Percentiles rank a stretch among this genome's conserved stretches.
phyloP scores from a whole-genome alignment of 441 rosid genomes.

The Brassica balearica region DNA sequence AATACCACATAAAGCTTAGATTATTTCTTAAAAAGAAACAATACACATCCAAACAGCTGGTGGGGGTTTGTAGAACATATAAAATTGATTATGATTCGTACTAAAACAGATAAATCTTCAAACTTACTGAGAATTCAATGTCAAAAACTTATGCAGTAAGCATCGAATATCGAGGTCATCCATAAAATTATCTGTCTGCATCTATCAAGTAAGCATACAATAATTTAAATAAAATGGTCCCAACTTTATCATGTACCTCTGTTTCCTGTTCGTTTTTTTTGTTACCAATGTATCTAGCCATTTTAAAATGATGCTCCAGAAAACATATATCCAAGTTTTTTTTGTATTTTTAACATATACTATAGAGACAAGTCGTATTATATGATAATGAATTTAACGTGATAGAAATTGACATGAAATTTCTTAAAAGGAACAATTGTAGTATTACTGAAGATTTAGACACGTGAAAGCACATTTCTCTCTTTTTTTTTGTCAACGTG shows the following conservation, averaged over 20 bases:
- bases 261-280: not conserved
- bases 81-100: slow-evolving; percentile 17
- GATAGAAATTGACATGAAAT: not conserved
- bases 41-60: slow-evolving; percentile 25
- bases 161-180: slow-evolving; percentile 21
- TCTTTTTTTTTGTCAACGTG: not conserved
- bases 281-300: slow-evolving; percentile 1
- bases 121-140: slow-evolving; percentile 5
- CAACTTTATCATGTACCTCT: slow-evolving; percentile 28
- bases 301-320: not conserved
- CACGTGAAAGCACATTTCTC: not conserved
- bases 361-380: slow-evolving; percentile 1
- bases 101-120: slow-evolving; percentile 11
- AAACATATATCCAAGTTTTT: slow-evolving; percentile 1
- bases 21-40: slow-evolving; percentile 24
- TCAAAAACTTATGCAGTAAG: not conserved
- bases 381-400: not conserved
- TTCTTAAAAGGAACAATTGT: not conserved
- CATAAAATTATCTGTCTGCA: not conserved
- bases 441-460: not conserved
- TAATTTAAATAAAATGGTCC: slow-evolving; percentile 26
- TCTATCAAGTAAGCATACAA: slow-evolving; percentile 5
- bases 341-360: slow-evolving; percentile 10
- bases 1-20: slow-evolving; percentile 17
- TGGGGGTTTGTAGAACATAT: slow-evolving; percentile 4